Base-by-base conservation (phyloP, 2,329 filamentous ascomycete species). In the Colletotrichum lentis region DNA sequence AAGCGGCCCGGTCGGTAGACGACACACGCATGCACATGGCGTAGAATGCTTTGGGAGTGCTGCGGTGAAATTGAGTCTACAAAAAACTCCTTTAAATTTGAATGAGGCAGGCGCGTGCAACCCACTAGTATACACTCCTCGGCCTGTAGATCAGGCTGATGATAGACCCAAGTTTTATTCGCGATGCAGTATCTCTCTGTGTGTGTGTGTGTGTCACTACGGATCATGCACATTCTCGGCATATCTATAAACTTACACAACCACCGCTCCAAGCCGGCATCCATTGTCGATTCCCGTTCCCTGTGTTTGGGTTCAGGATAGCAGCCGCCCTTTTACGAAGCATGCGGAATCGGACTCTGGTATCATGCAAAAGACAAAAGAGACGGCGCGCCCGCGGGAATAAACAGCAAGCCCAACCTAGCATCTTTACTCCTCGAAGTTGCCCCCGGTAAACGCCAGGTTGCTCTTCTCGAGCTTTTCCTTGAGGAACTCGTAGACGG, bases 401-500 rank as follows among this genome's bases (percentile, higher is more conserved):
- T 37, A 16, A 37, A 12, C 22, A 7, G 8, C 41, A 16, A n/a
- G n/a, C 49, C 8, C 11, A 31, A 31, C 37, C 39, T n/a, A 16
- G 1, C 31, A 3, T 7, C 16, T 52, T 52, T 84, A 90, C 76
- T 93, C 91, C 76, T 92, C 90, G 75, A 87, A 94, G 69, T 84
- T 86, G 69, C 85, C 87, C 56, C 86, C 88, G 20, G 84, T 82
- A 54, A 91, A 80, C 46, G 87, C 81, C 20, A 86, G 77, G 70
- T 88, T 86, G 75, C 87, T 90, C 75, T 81, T 83, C 81, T 94
- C 91, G 71, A 94, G 80, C 79, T 88, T 89, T 69, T 89, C 87
- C 81, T 90, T 92, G 69, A 94, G 80, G 77, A 78, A 93, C 79
- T 94, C 91, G 78, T 94, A 94, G 72, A 94, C 91, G 80, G 88